Evolutionary conservation across 2,329 filamentous ascomycete species (phyloP).

Genomic region (Scortechinia acanthostroma): DNA sequence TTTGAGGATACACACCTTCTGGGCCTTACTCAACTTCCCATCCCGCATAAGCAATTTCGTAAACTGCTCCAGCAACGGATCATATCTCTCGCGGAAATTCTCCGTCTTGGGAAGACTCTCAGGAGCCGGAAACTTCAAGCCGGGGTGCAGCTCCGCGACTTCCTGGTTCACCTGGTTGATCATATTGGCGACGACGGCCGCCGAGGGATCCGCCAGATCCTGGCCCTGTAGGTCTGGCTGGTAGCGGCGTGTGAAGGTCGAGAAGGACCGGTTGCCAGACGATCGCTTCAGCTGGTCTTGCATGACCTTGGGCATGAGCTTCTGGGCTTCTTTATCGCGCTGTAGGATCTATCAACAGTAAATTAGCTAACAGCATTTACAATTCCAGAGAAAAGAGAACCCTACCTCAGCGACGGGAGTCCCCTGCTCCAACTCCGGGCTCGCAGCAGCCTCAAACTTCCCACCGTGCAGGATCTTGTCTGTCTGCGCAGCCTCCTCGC

Average conservation of each 20-base stretch:
- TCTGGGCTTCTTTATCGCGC: not conserved
- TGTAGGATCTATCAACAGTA: not conserved
- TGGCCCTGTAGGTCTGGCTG: not conserved
- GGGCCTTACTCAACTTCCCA: slow-evolving; percentile 83
- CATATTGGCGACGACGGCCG: not conserved
- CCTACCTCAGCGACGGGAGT: not conserved
- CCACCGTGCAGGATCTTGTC: not conserved
- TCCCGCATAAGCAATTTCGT: slow-evolving; percentile 86
- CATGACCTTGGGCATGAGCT: not conserved
- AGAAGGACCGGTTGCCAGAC: not conserved
- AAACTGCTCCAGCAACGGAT: slow-evolving; percentile 77
- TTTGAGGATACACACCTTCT: slow-evolving; percentile 51
- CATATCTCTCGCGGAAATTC: slow-evolving; percentile 75
- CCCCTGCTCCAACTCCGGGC: slow-evolving; percentile 1
- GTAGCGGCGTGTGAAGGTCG: not conserved
- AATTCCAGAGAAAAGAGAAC: not conserved
- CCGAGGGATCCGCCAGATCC: not conserved
- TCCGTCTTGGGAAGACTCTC: slow-evolving; percentile 18
- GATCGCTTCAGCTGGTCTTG: not conserved
- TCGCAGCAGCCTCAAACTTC: not conserved
- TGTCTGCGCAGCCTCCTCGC: not conserved
- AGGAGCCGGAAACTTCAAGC: not conserved
- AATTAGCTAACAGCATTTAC: not conserved
- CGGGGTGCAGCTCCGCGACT: not conserved
- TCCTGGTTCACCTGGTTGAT: not conserved